phyloP scores from a whole-genome alignment of 2,329 filamentous ascomycete genomes.

The Botrytis medusae region DNA sequence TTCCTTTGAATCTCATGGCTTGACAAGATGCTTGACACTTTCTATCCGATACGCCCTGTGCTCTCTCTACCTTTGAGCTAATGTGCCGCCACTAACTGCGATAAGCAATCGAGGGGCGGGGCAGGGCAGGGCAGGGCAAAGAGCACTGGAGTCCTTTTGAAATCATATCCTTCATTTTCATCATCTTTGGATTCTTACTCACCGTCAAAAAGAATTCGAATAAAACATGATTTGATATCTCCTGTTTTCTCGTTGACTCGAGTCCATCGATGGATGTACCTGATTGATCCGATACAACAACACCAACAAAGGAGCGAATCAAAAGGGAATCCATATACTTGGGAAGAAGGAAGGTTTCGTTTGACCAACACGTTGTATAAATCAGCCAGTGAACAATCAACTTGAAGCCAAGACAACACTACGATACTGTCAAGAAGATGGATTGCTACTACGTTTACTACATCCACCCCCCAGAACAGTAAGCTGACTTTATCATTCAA shows the following conservation, averaged over 20 bases:
- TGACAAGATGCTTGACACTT: background rate
- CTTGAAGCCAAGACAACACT: background rate
- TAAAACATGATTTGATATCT: background rate
- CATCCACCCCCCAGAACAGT: background rate
- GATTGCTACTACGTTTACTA: background rate
- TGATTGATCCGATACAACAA: background rate
- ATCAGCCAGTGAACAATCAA: background rate
- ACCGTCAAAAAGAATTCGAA: background rate
- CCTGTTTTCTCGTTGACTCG: background rate
- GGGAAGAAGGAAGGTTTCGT: background rate
- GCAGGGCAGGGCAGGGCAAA: background rate
- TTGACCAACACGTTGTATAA: background rate
- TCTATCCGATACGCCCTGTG: slow-evolving; percentile 15
- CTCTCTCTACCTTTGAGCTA: slow-evolving; percentile 2
- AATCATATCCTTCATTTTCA: background rate
- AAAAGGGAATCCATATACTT: background rate
- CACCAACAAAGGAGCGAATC: background rate
- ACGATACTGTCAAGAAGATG: background rate
- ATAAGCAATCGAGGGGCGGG: slow-evolving; percentile 17
- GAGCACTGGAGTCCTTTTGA: background rate
- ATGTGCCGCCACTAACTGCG: slow-evolving; percentile 7
- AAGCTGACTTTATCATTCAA: slow-evolving; percentile 9
- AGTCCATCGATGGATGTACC: background rate
- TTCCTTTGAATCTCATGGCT: slow-evolving; percentile 3
- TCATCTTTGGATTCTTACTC: background rate